Percentiles rank a stretch among this genome's conserved stretches.
Evolutionary conservation across 164 flowering plant species (phyloP).

Genomic region (Malania oleifera): DNA sequence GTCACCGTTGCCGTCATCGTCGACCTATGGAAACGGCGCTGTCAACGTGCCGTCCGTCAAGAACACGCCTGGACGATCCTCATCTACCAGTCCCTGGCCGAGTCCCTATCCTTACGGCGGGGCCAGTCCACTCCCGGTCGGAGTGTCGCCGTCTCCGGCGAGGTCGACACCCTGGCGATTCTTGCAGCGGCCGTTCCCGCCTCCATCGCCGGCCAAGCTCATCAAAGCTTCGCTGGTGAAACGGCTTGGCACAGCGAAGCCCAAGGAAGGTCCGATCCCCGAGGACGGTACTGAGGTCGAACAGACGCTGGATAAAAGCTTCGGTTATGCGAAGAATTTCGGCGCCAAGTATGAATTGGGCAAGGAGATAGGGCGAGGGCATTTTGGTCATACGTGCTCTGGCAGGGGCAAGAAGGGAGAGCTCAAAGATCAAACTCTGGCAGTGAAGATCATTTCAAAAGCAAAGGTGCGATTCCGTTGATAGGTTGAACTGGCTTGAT

Average conservation of each 20-base stretch:
- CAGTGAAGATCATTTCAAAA: slow-evolving; percentile 93
- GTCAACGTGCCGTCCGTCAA: slow-evolving; percentile 19
- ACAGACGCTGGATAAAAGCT: slow-evolving; percentile 76
- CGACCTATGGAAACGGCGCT: slow-evolving; percentile 13
- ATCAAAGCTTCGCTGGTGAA: slow-evolving; percentile 75
- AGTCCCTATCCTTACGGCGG: slow-evolving; percentile 64
- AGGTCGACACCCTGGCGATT: slow-evolving; percentile 73
- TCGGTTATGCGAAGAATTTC: slow-evolving; percentile 79
- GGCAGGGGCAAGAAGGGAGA: slow-evolving; percentile 80
- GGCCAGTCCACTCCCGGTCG: slow-evolving; percentile 63
- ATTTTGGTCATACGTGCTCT: slow-evolving; percentile 95
- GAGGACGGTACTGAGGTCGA: slow-evolving; percentile 60
- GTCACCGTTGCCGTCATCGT: too few species aligned
- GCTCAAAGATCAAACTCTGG: slow-evolving; percentile 66
- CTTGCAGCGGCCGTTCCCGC: slow-evolving; percentile 80
- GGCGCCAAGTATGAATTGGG: slow-evolving; percentile 87
- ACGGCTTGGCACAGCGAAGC: slow-evolving; percentile 58
- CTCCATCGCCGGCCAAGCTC: slow-evolving; percentile 98
- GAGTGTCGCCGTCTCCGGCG: slow-evolving; percentile 71
- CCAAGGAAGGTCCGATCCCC: slow-evolving; percentile 77
- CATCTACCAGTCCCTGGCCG: slow-evolving; percentile 58
- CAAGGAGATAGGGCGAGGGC: slow-evolving; percentile 93
- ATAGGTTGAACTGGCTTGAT: not conserved
- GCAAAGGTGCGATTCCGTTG: slow-evolving; percentile 52
- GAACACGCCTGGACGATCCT: slow-evolving; percentile 38